Evolutionary conservation across 306 rosid genomes (phyloP).

Genomic region (Aeschynomene evenia): DNA sequence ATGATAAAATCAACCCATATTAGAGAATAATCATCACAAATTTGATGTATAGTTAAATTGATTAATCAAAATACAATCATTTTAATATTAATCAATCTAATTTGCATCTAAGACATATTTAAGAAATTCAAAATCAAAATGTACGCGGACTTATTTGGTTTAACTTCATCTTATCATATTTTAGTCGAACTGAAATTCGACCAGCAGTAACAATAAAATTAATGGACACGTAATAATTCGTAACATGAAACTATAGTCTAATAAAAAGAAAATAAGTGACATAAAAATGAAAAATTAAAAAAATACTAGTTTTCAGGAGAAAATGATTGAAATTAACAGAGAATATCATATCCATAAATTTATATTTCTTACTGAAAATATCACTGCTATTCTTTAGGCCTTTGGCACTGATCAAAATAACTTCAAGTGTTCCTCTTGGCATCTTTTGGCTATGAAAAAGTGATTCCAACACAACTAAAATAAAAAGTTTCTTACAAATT

Average conservation of each 20-base stretch:
- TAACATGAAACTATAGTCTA: neutral
- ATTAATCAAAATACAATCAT: neutral
- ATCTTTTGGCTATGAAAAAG: constrained; percentile 3
- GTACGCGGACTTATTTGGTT: no score
- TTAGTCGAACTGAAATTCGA: no score
- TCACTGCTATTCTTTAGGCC: constrained; percentile 10
- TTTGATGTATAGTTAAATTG: neutral
- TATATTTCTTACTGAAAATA: constrained; percentile 22
- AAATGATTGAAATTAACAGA: neutral
- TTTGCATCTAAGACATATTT: neutral
- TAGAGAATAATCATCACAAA: neutral
- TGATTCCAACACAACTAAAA: neutral
- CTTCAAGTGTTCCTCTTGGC: constrained; percentile 38
- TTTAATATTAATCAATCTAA: neutral
- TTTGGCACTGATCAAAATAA: constrained; percentile 32
- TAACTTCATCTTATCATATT: no score
- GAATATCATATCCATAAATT: neutral
- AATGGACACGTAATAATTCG: no score
- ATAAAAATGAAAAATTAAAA: neutral
- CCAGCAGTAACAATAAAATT: no score
- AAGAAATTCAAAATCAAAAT: neutral
- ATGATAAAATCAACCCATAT: neutral
- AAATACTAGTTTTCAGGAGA: neutral
- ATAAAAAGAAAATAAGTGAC: neutral
- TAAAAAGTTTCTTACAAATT: neutral